phyloP scores from a whole-genome alignment of 2,329 filamentous ascomycete species.

The Calonectria pauciramosa region DNA sequence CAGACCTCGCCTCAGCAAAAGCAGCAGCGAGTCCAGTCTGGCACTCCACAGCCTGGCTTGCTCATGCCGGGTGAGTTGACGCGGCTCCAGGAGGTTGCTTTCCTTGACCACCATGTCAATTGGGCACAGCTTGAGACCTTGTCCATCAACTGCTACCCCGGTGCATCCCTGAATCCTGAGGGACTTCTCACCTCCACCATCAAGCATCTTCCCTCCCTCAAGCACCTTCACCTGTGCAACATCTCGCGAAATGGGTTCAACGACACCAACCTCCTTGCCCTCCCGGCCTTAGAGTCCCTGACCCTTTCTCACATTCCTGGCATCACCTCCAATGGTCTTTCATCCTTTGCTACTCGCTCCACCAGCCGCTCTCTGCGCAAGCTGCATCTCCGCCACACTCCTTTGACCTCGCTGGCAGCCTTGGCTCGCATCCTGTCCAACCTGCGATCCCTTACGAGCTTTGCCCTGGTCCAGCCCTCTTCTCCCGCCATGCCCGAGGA shows the following conservation, averaged over 20 bases:
- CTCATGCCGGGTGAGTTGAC: slow-evolving; percentile 48
- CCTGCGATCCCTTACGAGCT: slow-evolving; percentile 61
- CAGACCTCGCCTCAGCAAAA: slow-evolving; percentile 50
- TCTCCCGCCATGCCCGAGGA: slow-evolving; percentile 69
- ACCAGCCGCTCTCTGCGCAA: slow-evolving; percentile 60
- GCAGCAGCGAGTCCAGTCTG: slow-evolving; percentile 48
- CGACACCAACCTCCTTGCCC: slow-evolving; percentile 66
- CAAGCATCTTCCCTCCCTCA: slow-evolving; percentile 65
- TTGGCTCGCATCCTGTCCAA: slow-evolving; percentile 72
- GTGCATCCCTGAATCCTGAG: slow-evolving; percentile 67
- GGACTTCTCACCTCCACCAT: slow-evolving; percentile 66
- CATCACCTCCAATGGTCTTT: slow-evolving; percentile 69
- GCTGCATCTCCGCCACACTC: slow-evolving; percentile 69
- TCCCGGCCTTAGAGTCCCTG: slow-evolving; percentile 69
- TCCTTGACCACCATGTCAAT: slow-evolving; percentile 65
- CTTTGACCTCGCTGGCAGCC: slow-evolving; percentile 68
- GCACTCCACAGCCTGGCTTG: slow-evolving; percentile 48
- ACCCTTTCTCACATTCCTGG: slow-evolving; percentile 69
- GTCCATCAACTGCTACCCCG: slow-evolving; percentile 70
- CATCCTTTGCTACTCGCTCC: slow-evolving; percentile 66
- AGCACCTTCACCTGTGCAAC: slow-evolving; percentile 71
- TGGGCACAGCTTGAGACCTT: slow-evolving; percentile 70
- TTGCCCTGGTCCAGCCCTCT: slow-evolving; percentile 68
- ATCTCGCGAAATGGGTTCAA: slow-evolving; percentile 70
- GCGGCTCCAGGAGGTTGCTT: slow-evolving; percentile 55